A percentile compares a stretch with the other conserved stretches of the same genome.
These are phyloP conservation scores for Globisporangium mamillatum DNA, from an alignment of 352 stramenopile genomes.

Conservation along the genomic window DNA sequence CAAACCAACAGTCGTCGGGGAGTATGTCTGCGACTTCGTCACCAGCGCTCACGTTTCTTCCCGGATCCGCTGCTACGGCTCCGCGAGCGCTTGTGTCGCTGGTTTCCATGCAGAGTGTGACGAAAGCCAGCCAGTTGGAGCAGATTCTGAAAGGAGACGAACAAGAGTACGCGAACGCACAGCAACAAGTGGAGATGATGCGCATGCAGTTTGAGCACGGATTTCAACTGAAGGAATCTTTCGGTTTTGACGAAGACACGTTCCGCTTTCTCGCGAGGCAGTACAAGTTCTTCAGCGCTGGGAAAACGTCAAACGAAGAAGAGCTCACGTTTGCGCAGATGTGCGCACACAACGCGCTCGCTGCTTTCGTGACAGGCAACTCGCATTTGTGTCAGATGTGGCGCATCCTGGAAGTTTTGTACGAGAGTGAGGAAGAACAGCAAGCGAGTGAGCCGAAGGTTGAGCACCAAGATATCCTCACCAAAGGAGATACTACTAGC, in stretches of 20 bases:
- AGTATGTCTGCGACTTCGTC: conserved; percentile 29
- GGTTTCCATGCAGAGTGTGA: conserved; percentile 76
- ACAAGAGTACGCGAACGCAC: conserved; percentile 47
- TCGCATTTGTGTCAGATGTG: conserved; percentile 82
- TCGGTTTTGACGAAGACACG: conserved; percentile 83
- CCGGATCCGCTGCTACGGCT: conserved; percentile 3
- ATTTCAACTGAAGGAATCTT: conserved; percentile 69
- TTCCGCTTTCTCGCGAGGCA: conserved; percentile 82
- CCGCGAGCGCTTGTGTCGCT: conserved; percentile 67
- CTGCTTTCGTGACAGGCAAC: conserved; percentile 71
- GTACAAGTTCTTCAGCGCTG: conserved; percentile 50
- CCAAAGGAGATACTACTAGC: not conserved
- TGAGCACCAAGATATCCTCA: conserved; percentile 1
- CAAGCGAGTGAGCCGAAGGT: not conserved
- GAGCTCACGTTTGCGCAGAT: conserved; percentile 61
- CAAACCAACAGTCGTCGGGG: conserved; percentile 18
- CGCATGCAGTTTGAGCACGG: conserved; percentile 66
- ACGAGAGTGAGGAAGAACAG: conserved; percentile 33
- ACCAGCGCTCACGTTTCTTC: conserved; percentile 36
- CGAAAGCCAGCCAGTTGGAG: conserved; percentile 56
- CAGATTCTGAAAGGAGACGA: conserved; percentile 70
- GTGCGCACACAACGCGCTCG: conserved; percentile 82
- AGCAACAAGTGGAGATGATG: conserved; percentile 56
- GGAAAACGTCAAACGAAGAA: conserved; percentile 9
- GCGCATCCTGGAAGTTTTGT: conserved; percentile 82